Evolutionary conservation across 2,329 filamentous ascomycete genomes (phyloP).

Genomic region (Kalmusia sp.): DNA sequence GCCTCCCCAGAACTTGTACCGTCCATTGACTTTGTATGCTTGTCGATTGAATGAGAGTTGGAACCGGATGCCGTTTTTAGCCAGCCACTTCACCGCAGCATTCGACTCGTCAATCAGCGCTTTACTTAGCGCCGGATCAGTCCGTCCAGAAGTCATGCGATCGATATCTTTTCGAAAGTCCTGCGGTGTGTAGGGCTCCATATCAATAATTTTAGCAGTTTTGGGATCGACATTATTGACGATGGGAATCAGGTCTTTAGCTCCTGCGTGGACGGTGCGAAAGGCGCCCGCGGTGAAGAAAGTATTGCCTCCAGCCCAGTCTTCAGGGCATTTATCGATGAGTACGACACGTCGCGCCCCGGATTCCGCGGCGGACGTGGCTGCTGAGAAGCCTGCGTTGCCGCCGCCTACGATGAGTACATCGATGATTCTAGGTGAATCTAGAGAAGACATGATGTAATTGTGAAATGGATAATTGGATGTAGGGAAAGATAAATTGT

Average conservation of each 20-base stretch:
- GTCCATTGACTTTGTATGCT: slow-evolving; percentile 67
- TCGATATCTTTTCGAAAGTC: slow-evolving; percentile 65
- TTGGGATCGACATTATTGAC: slow-evolving; percentile 64
- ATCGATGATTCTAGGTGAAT: slow-evolving; percentile 24
- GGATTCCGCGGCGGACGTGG: slow-evolving; percentile 61
- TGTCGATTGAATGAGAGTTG: slow-evolving; percentile 70
- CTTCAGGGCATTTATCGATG: slow-evolving; percentile 65
- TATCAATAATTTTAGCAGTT: slow-evolving; percentile 60
- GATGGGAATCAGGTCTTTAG: slow-evolving; percentile 64
- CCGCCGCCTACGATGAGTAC: slow-evolving; percentile 67
- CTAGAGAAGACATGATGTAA: neutral
- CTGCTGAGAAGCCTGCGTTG: slow-evolving; percentile 69
- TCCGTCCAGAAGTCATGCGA: slow-evolving; percentile 62
- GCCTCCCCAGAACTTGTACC: slow-evolving; percentile 72
- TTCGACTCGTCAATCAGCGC: slow-evolving; percentile 61
- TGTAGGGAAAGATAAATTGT: too few species aligned
- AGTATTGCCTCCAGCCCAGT: slow-evolving; percentile 69
- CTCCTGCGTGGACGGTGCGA: slow-evolving; percentile 63
- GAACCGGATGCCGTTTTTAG: slow-evolving; percentile 61
- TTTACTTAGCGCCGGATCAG: slow-evolving; percentile 57
- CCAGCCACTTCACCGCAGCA: slow-evolving; percentile 63
- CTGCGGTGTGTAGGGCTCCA: slow-evolving; percentile 61
- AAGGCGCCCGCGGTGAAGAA: slow-evolving; percentile 72
- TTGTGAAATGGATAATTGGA: neutral
- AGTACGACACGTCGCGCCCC: slow-evolving; percentile 58